These are phyloP conservation scores for Schizochytrium sp. DNA, from an alignment of 108 stramenopile species.

Conservation along the genomic window DNA sequence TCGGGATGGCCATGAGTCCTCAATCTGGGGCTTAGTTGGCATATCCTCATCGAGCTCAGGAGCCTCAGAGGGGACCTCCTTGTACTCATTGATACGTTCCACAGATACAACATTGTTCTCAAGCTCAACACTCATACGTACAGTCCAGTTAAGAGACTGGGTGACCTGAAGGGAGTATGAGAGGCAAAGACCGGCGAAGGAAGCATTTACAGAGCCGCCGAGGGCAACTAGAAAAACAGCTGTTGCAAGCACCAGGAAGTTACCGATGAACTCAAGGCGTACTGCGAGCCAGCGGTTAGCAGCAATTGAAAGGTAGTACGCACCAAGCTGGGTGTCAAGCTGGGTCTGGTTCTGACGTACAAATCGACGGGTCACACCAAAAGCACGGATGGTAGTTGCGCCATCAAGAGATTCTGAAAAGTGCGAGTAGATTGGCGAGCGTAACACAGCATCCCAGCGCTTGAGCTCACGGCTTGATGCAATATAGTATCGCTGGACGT, in stretches of 20 bases:
- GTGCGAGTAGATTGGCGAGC: constrained; percentile 90
- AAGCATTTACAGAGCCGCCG: constrained; percentile 57
- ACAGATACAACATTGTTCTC: constrained; percentile 86
- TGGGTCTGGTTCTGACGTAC: constrained; percentile 40
- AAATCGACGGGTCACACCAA: constrained; percentile 81
- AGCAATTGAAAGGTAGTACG: constrained; percentile 84
- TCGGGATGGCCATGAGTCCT: constrained; percentile 65
- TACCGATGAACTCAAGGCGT: constrained; percentile 88
- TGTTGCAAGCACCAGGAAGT: constrained; percentile 79
- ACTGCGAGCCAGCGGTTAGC: constrained; percentile 96
- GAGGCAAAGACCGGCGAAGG: constrained; percentile 89
- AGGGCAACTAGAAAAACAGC: constrained; percentile 81
- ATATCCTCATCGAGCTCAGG: constrained; percentile 32
- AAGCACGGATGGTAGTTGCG: constrained; percentile 91
- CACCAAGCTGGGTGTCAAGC: constrained; percentile 79
- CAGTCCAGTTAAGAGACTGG: constrained; percentile 90
- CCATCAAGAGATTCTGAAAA: constrained; percentile 93
- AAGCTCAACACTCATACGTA: constrained; percentile 88
- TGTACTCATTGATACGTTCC: constrained; percentile 73
- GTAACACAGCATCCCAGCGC: constrained; percentile 84
- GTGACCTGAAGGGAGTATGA: constrained; percentile 89
- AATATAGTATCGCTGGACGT: constrained; percentile 85
- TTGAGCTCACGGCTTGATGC: constrained; percentile 90
- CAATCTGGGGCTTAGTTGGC: not conserved
- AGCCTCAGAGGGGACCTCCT: constrained; percentile 63